Evolutionary conservation across 257 asterid species (phyloP), one percentile per base, ranked within the genome.

Genomic region (Solanum ossicruentum): DNA sequence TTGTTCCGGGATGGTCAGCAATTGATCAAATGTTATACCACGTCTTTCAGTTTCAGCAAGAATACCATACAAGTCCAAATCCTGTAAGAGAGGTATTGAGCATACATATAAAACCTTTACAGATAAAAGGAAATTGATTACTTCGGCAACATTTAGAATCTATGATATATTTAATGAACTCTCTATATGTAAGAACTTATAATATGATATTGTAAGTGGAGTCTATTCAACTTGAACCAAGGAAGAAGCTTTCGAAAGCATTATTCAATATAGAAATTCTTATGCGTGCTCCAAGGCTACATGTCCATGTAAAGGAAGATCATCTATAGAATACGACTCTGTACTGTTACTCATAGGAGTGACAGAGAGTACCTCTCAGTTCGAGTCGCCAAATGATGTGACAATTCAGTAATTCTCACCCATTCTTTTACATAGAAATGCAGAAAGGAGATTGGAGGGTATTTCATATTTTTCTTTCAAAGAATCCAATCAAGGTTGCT

Each of bases 1-100:
- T 91, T 94, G 94, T 89, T 95, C 99, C 2, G 99, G 99, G 78
- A 97, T 91, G 65, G 99, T 94, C 71, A 97, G 95, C 81, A 95
- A 90, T 67, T 97, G 96, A 85, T 95, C 99, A 51, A 97, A 97
- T 84, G 93, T 93, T 88, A 94, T 88, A 56, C 99, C 99, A 81
- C 97, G 97, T 80, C 88, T 88, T 88, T 97, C 99, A 21, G 98
- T 95, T 92, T 97, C 99, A 8, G 92, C 95, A 67, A 97, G 93
- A 88, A 97, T 94, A 45, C 79, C 99, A 75, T 92, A 89, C 91
- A 95, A 90, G 91, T 91, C 98, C 78, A 97, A 91, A 91, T 86
- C 98, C 99, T 97, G 83, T 17, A 56, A 66, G 85, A 85, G 83
- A 81, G 80, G 66, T 83, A 63, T 80, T 32, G 66, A 12, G 21